Conservation (phyloP, 2,329 filamentous ascomycete genomes). For the Fusarium liriodendri region DNA sequence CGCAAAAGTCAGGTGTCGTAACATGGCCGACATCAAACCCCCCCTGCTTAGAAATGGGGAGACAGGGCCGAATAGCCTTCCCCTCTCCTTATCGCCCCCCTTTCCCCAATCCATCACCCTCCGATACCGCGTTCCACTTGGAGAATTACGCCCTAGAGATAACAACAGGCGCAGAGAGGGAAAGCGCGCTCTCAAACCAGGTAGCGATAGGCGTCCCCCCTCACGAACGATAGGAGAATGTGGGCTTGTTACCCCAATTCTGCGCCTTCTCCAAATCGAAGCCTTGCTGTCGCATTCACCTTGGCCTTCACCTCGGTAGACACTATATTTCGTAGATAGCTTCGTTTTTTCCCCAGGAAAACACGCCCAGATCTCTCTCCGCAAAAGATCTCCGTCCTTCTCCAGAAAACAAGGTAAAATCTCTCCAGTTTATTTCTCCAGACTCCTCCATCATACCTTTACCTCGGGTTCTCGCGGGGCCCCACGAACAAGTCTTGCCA, state of each 20-base stretch:
- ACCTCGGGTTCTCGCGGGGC: conserved; percentile 36
- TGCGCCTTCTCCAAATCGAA: conserved; percentile 31
- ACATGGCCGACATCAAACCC: conserved; percentile 9
- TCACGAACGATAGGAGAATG: conserved; percentile 2
- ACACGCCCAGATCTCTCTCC: conserved; percentile 20
- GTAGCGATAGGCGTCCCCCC: neutral
- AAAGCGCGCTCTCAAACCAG: neutral
- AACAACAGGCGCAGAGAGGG: conserved; percentile 8
- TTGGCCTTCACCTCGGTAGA: conserved; percentile 17
- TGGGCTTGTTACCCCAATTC: conserved; percentile 20
- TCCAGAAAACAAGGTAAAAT: conserved; percentile 37
- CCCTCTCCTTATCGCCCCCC: conserved; percentile 11
- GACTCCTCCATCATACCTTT: conserved; percentile 7
- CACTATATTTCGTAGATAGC: neutral
- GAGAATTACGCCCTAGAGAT: conserved; percentile 30
- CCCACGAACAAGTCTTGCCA: conserved; percentile 32
- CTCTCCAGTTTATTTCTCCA: conserved; percentile 29
- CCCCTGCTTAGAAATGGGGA: conserved; percentile 3
- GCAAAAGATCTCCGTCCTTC: conserved; percentile 20
- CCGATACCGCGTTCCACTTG: conserved; percentile 29
- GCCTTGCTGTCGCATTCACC: conserved; percentile 19
- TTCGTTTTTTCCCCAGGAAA: neutral
- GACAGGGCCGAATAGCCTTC: neutral
- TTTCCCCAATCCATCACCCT: conserved; percentile 15
- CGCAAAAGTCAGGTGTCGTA: conserved; percentile 1